Evolutionary conservation across 2,329 filamentous ascomycete genomes (phyloP), one percentile per base, ranked within the genome.

Genomic region (Orbilia brochopaga): DNA sequence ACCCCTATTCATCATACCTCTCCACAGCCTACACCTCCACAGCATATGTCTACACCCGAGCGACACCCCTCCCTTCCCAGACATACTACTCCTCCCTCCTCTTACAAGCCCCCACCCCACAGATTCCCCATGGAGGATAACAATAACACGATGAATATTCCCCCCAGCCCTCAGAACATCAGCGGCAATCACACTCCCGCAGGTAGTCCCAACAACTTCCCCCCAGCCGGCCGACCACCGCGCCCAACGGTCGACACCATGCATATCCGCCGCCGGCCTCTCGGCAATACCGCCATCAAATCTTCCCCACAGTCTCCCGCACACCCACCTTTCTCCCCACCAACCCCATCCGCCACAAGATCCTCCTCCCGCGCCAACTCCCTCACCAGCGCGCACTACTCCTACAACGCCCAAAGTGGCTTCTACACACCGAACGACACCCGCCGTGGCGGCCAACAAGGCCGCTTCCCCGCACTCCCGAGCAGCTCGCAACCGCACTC

Each of bases 61-160:
- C 17, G 66, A 57, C 59, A 64, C 17, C 32, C 32, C 4, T 70
- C 66, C 11, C 59, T 70, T 15, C 66, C 66, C 7, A 53, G 59
- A 35, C 59, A 70, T 46, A 64, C 55, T 19, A 64, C 66, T 24
- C 66, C 66, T 15, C 66, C 66, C 24, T 70, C 66, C 7, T 70
- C 66, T 2, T 70, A 70, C 30, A 70, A 60, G 32, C 48, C 66
- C 4, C 66, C 66, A 17, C 66, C 66, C 13, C 30, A 19, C 17
- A 70, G 50, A 56, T 70, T 64, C 24, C 54, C 66, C 17, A 64
- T 51, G 30, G 66, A 70, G 17, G 66, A 64, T 4, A 48, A 58
- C 32, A 53, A 19, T 15, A 58, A 10, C 44, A 30, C n/a, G n/a
- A n/a, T n/a, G n/a, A n/a, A n/a, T n/a, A n/a, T n/a, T n/a, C n/a